Base-by-base conservation (phyloP, 2,329 filamentous ascomycete species). In the Phyllosticta capitalensis region DNA sequence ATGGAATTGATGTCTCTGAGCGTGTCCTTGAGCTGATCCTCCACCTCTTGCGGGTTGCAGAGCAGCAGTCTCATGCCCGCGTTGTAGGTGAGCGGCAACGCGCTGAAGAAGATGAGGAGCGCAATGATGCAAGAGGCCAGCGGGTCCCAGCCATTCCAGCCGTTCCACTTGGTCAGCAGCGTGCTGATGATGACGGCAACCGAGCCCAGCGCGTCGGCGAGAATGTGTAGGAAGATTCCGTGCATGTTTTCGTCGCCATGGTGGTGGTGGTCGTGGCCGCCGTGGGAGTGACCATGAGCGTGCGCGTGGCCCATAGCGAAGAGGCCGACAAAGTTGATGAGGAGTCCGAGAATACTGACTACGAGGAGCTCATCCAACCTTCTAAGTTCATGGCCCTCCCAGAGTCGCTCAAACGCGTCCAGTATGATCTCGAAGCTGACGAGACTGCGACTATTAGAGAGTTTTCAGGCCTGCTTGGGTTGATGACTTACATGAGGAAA, bases 211-310 rank as follows among this genome's bases (percentile, higher is more conserved):
- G 94, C 95, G 71, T 99, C 94, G 5, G 94, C 94, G 26, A 97
- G 80, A 55, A 99, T 89, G 69, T 99, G 94, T 20, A 99, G 79
- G 73, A 95, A 99, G 65, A 99, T 97, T 12, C 94, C 94, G 66
- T 94, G 84, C 92, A 99, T 96, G 70, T 99, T 99, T 67, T 99
- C 94, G 71, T 96, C 96, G 63, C 90, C 88, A 67, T 92, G 88
- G 52, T 70, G 68, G 52, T 75, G 70, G 53, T 75, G 70, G 51
- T 69, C 67, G 52, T 78, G 71, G 21, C 69, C 69, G 2, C 69
- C 67, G 64, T 81, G 76, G 9, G 83, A 85, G 69, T 81, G 83
- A 54, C 82, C 76, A 56, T 78, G 76, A 67, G 81, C 79, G 33
- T 78, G 79, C 6, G 38, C 38, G 63, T 81, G 79, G 19, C 80